phyloP scores from a whole-genome alignment of 129 eudicot genomes.

The Flaveria trinervia region DNA sequence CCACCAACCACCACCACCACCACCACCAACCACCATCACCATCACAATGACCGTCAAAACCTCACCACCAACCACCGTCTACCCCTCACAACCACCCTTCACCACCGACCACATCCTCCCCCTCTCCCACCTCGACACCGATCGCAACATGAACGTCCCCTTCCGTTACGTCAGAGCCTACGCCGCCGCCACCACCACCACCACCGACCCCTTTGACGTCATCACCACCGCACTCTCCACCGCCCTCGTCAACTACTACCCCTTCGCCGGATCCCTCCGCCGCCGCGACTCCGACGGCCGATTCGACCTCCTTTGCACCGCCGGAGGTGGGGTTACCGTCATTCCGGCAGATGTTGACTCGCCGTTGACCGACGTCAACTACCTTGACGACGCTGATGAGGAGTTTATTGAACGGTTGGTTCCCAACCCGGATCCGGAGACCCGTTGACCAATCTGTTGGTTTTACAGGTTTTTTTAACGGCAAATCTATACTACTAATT shows the following conservation, averaged over 20 bases:
- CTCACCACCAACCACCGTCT: constrained; percentile 49
- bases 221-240: constrained; percentile 68
- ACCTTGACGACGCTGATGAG: constrained; percentile 47
- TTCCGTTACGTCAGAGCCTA: constrained; percentile 77
- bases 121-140: constrained; percentile 90
- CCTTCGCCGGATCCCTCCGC: constrained; percentile 54
- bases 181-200: constrained; percentile 29
- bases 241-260: constrained; percentile 61
- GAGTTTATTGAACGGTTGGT: constrained; percentile 46
- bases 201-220: constrained; percentile 52
- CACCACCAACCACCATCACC: constrained; percentile 19
- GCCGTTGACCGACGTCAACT: constrained; percentile 39
- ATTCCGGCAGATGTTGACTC: constrained; percentile 46
- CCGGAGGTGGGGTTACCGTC: constrained; percentile 53
- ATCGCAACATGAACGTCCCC: constrained; percentile 71
- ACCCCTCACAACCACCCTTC: constrained; percentile 57
- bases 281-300: constrained; percentile 48
- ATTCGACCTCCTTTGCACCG: constrained; percentile 59
- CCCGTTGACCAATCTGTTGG: constrained; percentile 45
- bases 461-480: constrained; percentile 46
- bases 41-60: constrained; percentile 46
- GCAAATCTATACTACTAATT: too few relatives aligned
- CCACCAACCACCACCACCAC: constrained; percentile 4
- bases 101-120: constrained; percentile 59
- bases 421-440: constrained; percentile 52